Evolutionary conservation across 352 stramenopile species (phyloP).

Genomic region (Phytophthora nicotianae): DNA sequence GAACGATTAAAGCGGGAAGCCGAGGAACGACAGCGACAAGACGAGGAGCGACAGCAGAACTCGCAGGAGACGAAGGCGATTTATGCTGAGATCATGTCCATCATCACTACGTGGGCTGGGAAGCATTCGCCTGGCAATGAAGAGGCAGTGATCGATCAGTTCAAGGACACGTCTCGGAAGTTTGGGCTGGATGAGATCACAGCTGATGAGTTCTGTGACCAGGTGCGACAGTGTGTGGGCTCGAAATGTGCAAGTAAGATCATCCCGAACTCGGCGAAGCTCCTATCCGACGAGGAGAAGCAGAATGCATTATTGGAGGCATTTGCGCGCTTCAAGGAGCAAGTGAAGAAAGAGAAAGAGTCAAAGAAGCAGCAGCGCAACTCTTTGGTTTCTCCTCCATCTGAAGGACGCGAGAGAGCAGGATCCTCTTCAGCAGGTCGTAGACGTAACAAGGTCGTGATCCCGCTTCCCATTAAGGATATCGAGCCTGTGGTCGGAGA

Average conservation of each 20-base stretch:
- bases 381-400: slow-evolving; percentile 37
- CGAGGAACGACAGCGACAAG: slow-evolving; percentile 54
- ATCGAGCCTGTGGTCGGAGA: slow-evolving; percentile 86
- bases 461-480: slow-evolving; percentile 67
- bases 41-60: slow-evolving; percentile 61
- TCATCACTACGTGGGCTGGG: slow-evolving; percentile 65
- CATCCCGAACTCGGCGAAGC: slow-evolving; percentile 73
- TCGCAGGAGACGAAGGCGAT: slow-evolving; percentile 60
- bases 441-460: slow-evolving; percentile 51
- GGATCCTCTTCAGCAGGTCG: slow-evolving; percentile 45
- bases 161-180: slow-evolving; percentile 59
- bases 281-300: slow-evolving; percentile 66
- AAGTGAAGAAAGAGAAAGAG: slow-evolving; percentile 79
- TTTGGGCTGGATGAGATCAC: slow-evolving; percentile 73
- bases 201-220: slow-evolving; percentile 73
- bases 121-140: slow-evolving; percentile 58
- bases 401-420: slow-evolving; percentile 34
- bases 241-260: slow-evolving; percentile 78
- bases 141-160: slow-evolving; percentile 59
- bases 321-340: slow-evolving; percentile 67
- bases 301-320: slow-evolving; percentile 55
- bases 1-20: slow-evolving; percentile 54
- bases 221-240: slow-evolving; percentile 69
- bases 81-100: slow-evolving; percentile 70
- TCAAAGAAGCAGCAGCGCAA: slow-evolving; percentile 71